Evolutionary conservation across 1,284 basidiomycete genomes (phyloP).

Genomic region (Schizopora paradoxa): DNA sequence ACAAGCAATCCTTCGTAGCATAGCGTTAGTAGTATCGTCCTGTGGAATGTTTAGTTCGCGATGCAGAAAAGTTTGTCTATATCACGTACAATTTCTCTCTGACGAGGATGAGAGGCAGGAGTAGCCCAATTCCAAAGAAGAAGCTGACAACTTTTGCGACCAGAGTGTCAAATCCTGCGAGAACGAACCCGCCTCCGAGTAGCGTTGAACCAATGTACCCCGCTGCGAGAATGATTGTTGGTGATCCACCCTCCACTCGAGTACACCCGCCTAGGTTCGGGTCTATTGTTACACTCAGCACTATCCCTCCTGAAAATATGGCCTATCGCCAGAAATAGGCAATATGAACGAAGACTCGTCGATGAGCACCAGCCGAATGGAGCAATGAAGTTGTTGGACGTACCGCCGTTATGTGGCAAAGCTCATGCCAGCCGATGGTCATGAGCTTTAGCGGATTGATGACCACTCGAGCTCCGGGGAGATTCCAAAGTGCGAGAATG

Average conservation of each 20-base stretch:
- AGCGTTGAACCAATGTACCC: slow-evolving; percentile 77
- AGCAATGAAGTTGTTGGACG: slow-evolving; percentile 24
- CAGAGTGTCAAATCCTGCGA: slow-evolving; percentile 75
- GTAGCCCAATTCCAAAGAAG: slow-evolving; percentile 67
- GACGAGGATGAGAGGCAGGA: slow-evolving; percentile 71
- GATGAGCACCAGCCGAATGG: slow-evolving; percentile 3
- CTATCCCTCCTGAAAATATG: slow-evolving; percentile 69
- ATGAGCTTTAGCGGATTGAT: slow-evolving; percentile 79
- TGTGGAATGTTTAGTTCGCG: slow-evolving; percentile 26
- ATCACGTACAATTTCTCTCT: slow-evolving; percentile 70
- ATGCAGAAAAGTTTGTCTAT: slow-evolving; percentile 6
- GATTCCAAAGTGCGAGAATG: slow-evolving; percentile 78
- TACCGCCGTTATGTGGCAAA: slow-evolving; percentile 75
- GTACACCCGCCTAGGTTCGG: slow-evolving; percentile 77
- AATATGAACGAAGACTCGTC: neutral
- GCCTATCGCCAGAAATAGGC: slow-evolving; percentile 41
- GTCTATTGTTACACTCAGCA: slow-evolving; percentile 74
- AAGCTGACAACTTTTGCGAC: slow-evolving; percentile 80
- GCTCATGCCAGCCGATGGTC: slow-evolving; percentile 79
- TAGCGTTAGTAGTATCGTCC: slow-evolving; percentile 72
- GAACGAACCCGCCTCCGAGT: slow-evolving; percentile 70
- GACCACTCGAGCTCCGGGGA: slow-evolving; percentile 65
- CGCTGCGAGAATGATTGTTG: slow-evolving; percentile 62
- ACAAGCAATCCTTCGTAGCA: slow-evolving; percentile 71
- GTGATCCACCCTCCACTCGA: slow-evolving; percentile 67